Evolutionary conservation across 371 early-diverging fungal species (phyloP).

Genomic region (Phascolomyces articulosus): DNA sequence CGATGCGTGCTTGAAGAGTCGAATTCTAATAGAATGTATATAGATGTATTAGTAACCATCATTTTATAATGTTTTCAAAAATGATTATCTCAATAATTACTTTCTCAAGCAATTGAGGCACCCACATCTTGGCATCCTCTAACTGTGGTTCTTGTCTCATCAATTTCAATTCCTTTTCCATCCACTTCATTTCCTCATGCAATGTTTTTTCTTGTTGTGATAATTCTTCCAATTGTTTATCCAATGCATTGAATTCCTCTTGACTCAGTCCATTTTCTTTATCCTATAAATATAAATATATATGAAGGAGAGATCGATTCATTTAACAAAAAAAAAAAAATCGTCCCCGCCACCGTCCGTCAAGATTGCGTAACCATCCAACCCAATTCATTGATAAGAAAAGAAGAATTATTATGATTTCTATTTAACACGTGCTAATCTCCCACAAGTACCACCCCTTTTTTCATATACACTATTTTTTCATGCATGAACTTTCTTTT

Average conservation of each 20-base stretch:
- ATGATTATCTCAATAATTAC: too few species aligned
- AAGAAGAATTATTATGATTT: too few species aligned
- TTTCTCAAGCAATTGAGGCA: background rate
- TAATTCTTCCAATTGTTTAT: background rate
- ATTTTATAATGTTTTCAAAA: too few species aligned
- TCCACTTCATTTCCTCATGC: background rate
- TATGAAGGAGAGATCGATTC: too few species aligned
- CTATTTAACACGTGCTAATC: too few species aligned
- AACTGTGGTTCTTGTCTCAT: background rate
- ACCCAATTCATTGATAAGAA: too few species aligned
- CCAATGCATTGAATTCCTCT: background rate
- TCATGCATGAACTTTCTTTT: background rate
- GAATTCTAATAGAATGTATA: constrained; percentile 1
- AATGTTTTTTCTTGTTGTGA: background rate
- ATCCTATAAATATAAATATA: background rate
- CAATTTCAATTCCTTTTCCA: background rate
- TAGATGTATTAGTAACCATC: too few species aligned
- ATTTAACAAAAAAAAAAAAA: too few species aligned
- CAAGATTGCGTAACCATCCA: too few species aligned
- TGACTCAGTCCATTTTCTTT: background rate
- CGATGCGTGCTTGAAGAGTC: constrained; percentile 10
- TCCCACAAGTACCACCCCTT: too few species aligned
- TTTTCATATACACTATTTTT: too few species aligned
- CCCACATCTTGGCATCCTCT: background rate
- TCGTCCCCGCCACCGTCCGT: too few species aligned